Base-by-base conservation (phyloP, 2,329 filamentous ascomycete species). In the Sporothrix mexicana region DNA sequence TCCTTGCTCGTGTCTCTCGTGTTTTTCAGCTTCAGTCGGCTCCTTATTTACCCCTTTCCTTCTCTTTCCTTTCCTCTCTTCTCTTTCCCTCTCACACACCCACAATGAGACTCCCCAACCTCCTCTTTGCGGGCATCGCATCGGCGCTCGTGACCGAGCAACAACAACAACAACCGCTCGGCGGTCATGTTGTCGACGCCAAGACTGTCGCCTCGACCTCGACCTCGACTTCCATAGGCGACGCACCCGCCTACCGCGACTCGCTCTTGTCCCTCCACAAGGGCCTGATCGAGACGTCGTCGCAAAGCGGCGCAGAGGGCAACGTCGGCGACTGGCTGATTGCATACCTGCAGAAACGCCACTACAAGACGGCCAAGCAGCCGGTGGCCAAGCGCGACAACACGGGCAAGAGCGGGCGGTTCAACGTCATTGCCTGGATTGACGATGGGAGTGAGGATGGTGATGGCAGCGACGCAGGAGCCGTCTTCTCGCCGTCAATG, bases 391-490 rank as follows among this genome's bases (percentile, higher is more conserved):
- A 51, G 45, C 69, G 49, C 36, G 76, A 79, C 5, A 80, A 81
- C 69, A 78, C 79, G 0, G 74, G 80, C 76, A 3, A 73, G 72
- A 17, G 77, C 53, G 73, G 47, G 71, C 87, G 92, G 57, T 94
- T 91, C 84, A 97, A 97, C 78, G 85, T 97, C 67, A 84, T 95
- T 55, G 94, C 94, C 1, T 94, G 85, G 85, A 84, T 82, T 0
- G 51, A 25, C 20, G 81, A 88, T 74, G 81, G 84, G n/a, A 20
- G n/a, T 2, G 77, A 77, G 1, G 82, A 82, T 30, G 79, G 81
- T 64, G 80, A 82, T 17, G 84, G 85, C 51, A 49, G 10, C 20
- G 9, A 25, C 3, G 13, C n/a, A n/a, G n/a, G n/a, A n/a, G n/a
- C 6, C 30, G 62, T 30, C n/a, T 12, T 5, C 30, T 12, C 47